Evolutionary conservation across 202 grass and related monocot genomes (phyloP), one percentile per base, ranked within the genome.

Genomic region (Schoenoplectus tabernaemontani): DNA sequence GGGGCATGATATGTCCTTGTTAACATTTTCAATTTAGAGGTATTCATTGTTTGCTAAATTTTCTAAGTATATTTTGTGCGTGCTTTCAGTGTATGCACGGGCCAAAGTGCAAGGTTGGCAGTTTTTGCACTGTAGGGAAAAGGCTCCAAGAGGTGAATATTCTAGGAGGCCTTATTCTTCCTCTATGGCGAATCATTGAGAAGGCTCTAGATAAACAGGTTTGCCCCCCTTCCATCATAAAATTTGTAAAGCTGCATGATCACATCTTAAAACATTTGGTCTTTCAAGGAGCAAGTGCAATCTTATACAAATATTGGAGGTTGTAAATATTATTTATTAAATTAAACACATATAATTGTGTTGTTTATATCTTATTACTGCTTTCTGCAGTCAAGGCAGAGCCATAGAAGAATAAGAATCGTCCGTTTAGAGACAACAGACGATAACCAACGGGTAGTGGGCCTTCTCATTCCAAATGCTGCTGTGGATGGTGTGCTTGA

Each of bases 51-150:
- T 75, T 56, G 28, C 48, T 7, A 20, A 82, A 51, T 30, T 80
- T 79, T 58, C 67, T 82, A 80, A 87, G 4, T 10, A 48, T n/a
- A 51, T 6, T 32, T 53, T 87, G 79, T 72, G 22, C 15, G 24
- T 84, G 69, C 74, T 96, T 90, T 85, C 90, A 99, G 96, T 99
- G 96, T 57, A 99, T 99, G 96, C 96, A 99, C 59, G 96, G 96
- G 58, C 88, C 90, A 6, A 99, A 99, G 88, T 99, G 96, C 82
- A 99, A 96, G 90, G 51, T 91, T 81, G 90, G 96, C 16, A 89
- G 79, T 82, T 93, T 92, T 80, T 99, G 96, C 89, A 99, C 90
- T 38, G 88, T 99, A 58, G 96, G 96, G 50, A 93, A 83, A 90
- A 84, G 96, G 56, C 84, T 99, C 78, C 96, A 99, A 85, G 96